Conservation (phyloP, 805 yeast species). For the Sugiyamaella valdiviana region DNA sequence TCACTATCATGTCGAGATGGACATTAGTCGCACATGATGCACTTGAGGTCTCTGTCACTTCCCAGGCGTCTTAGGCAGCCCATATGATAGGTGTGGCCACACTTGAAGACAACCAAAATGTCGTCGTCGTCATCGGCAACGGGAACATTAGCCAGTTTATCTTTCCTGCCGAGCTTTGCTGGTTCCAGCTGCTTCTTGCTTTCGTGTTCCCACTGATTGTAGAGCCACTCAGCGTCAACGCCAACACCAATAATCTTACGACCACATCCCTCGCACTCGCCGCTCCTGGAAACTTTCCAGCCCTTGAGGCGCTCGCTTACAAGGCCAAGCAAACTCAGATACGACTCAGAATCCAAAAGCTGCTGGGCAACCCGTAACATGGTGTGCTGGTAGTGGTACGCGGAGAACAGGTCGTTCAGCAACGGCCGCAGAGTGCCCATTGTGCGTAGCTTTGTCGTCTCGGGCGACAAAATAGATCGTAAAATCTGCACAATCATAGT, state of each 20-base stretch:
- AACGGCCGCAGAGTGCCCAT: constrained; percentile 55
- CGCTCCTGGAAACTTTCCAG: constrained; percentile 48
- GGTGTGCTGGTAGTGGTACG: constrained; percentile 58
- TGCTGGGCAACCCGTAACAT: constrained; percentile 46
- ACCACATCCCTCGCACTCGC: constrained; percentile 73
- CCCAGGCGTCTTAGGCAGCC: constrained; percentile 50
- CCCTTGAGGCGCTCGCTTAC: constrained; percentile 47
- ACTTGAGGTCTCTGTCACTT: constrained; percentile 25
- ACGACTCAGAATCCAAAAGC: constrained; percentile 53
- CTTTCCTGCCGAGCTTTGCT: neutral
- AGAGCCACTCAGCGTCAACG: constrained; percentile 43
- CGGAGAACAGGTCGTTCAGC: constrained; percentile 54
- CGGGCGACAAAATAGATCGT: constrained; percentile 35
- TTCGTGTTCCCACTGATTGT: constrained; percentile 32
- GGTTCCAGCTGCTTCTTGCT: constrained; percentile 11
- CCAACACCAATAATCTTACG: constrained; percentile 65
- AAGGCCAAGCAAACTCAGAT: constrained; percentile 40
- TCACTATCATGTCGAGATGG: too few relatives aligned
- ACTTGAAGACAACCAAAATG: constrained; percentile 50
- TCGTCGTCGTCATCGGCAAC: constrained; percentile 1
- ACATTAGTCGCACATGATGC: constrained; percentile 40
- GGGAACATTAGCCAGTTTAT: constrained; percentile 3
- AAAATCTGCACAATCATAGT: constrained; percentile 49
- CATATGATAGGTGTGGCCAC: constrained; percentile 61
- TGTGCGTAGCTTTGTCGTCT: constrained; percentile 41